A percentile compares a stretch with the other conserved stretches of the same genome.
These are phyloP conservation scores for Lanzia echinophila DNA, from an alignment of 2,329 filamentous ascomycete genomes.

Conservation along the genomic window DNA sequence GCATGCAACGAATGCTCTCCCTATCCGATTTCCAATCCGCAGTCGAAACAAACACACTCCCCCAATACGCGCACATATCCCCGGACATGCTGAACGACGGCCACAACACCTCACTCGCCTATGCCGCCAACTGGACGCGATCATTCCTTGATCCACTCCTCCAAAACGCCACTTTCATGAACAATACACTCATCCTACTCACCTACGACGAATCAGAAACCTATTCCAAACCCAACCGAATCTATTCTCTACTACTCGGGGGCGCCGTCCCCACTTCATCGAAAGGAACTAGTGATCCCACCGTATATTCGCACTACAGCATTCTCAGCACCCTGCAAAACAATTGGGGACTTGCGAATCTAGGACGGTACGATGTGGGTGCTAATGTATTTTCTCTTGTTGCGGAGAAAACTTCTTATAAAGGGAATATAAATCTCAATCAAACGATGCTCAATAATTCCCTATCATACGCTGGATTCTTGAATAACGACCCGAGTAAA, in stretches of 20 bases:
- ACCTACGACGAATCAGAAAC: slow-evolving; percentile 53
- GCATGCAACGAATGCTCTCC: slow-evolving; percentile 55
- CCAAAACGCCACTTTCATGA: slow-evolving; percentile 43
- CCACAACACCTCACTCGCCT: slow-evolving; percentile 50
- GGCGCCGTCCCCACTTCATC: slow-evolving; percentile 42
- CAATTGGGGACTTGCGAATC: slow-evolving; percentile 38
- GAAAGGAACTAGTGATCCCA: slow-evolving; percentile 44
- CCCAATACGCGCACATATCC: slow-evolving; percentile 59
- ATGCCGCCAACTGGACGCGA: slow-evolving; percentile 45
- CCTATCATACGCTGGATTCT: slow-evolving; percentile 37
- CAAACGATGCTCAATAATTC: slow-evolving; percentile 38
- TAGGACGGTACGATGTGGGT: slow-evolving; percentile 40
- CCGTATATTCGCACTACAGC: slow-evolving; percentile 42
- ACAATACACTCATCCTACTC: slow-evolving; percentile 47
- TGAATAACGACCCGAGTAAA: slow-evolving; percentile 33
- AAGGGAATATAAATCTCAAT: slow-evolving; percentile 23
- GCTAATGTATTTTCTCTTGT: slow-evolving; percentile 31
- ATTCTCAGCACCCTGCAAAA: slow-evolving; percentile 37
- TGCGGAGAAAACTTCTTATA: slow-evolving; percentile 25
- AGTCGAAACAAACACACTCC: slow-evolving; percentile 47
- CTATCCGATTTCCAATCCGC: slow-evolving; percentile 55
- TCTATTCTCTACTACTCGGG: slow-evolving; percentile 48
- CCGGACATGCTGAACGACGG: slow-evolving; percentile 62
- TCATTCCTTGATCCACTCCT: slow-evolving; percentile 49
- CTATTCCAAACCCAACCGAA: slow-evolving; percentile 45